Evolutionary conservation across 495 filamentous ascomycete genomes (phyloP).

Genomic region (Neurospora sp.): DNA sequence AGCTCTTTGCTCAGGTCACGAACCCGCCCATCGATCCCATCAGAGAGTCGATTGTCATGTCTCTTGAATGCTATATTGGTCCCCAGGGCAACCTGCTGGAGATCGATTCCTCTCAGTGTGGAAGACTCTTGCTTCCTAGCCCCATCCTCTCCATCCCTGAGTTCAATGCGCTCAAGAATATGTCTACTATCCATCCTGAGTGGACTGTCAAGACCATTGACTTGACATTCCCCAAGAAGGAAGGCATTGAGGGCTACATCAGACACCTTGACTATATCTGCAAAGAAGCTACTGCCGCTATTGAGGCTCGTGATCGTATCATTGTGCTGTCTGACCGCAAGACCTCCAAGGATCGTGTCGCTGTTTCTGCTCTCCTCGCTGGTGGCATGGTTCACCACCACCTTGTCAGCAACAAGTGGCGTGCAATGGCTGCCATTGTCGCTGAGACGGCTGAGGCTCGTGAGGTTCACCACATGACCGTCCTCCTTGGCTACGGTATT

Average conservation of each 20-base stretch:
- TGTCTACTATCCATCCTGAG: conserved; percentile 59
- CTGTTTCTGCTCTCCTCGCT: conserved; percentile 82
- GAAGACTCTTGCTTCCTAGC: conserved; percentile 75
- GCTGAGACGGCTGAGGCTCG: conserved; percentile 95
- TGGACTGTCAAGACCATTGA: conserved; percentile 96
- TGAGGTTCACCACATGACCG: conserved; percentile 98
- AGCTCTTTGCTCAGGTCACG: conserved; percentile 98
- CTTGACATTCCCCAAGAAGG: conserved; percentile 85
- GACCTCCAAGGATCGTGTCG: conserved; percentile 71
- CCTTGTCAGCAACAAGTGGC: conserved; percentile 93
- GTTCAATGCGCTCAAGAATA: conserved; percentile 81
- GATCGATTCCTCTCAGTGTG: conserved; percentile 87
- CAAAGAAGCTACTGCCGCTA: conserved; percentile 72
- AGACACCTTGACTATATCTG: conserved; percentile 86
- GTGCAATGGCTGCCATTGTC: conserved; percentile 77
- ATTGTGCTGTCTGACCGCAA: conserved; percentile 88
- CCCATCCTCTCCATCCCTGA: conserved; percentile 86
- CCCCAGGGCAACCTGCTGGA: conserved; percentile 96
- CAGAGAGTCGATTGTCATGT: conserved; percentile 98
- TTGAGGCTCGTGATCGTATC: conserved; percentile 76
- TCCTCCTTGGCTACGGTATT: conserved; percentile 89
- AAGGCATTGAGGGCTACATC: conserved; percentile 79
- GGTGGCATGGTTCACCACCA: conserved; percentile 97
- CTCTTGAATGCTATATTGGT: conserved; percentile 92
- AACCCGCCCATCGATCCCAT: conserved; percentile 99